Evolutionary conservation across 2,329 filamentous ascomycete species (phyloP).

Genomic region (Fusarium oxysporum): DNA sequence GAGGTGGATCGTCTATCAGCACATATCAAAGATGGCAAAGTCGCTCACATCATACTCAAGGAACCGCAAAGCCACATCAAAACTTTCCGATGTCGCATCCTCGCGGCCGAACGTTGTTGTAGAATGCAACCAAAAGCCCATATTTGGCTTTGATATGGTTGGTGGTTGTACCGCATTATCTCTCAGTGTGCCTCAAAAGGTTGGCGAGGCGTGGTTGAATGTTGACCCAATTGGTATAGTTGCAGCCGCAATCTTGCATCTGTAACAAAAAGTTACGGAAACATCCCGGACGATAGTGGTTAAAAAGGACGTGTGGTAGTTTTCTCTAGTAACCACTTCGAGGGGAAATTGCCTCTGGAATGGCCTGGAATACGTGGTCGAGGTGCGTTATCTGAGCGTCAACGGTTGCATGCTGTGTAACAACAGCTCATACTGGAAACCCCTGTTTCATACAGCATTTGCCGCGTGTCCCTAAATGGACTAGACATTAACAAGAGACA

Average conservation of each 20-base stretch:
- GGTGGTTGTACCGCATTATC: conserved; percentile 34
- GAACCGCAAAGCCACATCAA: conserved; percentile 13
- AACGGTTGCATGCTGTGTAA: conserved; percentile 23
- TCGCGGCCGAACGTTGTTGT: conserved; percentile 10
- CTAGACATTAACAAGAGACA: conserved; percentile 18
- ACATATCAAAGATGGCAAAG: neutral
- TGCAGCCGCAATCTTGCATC: conserved; percentile 30
- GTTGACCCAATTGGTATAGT: conserved; percentile 29
- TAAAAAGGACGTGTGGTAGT: neutral
- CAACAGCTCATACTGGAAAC: neutral
- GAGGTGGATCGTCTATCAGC: conserved; percentile 15
- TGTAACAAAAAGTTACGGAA: neutral
- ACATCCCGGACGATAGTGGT: conserved; percentile 1
- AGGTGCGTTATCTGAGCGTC: conserved; percentile 7
- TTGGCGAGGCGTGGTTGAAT: conserved; percentile 24
- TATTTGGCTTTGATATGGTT: conserved; percentile 7
- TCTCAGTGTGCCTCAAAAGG: conserved; percentile 10
- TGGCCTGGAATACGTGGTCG: neutral
- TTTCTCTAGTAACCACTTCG: neutral
- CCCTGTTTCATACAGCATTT: conserved; percentile 25
- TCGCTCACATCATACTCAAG: conserved; percentile 18
- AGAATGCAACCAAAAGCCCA: conserved; percentile 20
- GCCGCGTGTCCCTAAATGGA: conserved; percentile 1
- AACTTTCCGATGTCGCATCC: conserved; percentile 37
- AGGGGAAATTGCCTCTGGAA: conserved; percentile 1